A percentile compares a stretch with the other conserved stretches of the same genome.
phyloP scores from a whole-genome alignment of 441 rosid genomes.

The Populus trichocarpa region DNA sequence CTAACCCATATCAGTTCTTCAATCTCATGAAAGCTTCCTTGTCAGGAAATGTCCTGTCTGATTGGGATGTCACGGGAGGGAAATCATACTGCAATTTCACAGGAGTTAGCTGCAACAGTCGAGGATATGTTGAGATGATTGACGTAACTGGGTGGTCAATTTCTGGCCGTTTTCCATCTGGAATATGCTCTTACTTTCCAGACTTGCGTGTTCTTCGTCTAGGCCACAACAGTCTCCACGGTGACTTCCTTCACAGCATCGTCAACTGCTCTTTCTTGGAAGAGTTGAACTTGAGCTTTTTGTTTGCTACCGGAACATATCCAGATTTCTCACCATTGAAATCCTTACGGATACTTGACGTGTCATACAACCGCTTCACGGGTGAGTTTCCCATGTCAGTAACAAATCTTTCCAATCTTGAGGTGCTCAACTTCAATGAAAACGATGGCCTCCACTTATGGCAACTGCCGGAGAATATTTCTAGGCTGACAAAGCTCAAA shows the following conservation, averaged over 20 bases:
- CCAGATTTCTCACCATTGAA: slow-evolving; percentile 75
- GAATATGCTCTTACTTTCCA: slow-evolving; percentile 67
- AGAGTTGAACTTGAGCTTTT: slow-evolving; percentile 52
- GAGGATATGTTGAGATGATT: slow-evolving; percentile 54
- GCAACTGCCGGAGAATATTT: slow-evolving; percentile 65
- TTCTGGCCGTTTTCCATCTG: slow-evolving; percentile 60
- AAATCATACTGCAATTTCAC: slow-evolving; percentile 54
- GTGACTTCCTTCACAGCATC: slow-evolving; percentile 50
- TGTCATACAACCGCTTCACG: slow-evolving; percentile 71
- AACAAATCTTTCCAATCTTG: slow-evolving; percentile 65
- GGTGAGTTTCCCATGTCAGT: slow-evolving; percentile 78
- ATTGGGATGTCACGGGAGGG: slow-evolving; percentile 51
- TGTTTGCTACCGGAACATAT: slow-evolving; percentile 43
- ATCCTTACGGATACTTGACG: slow-evolving; percentile 59
- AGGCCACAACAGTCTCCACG: slow-evolving; percentile 52
- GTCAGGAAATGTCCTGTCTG: slow-evolving; percentile 50
- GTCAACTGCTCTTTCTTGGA: slow-evolving; percentile 68
- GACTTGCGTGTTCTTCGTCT: slow-evolving; percentile 62
- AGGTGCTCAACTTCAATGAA: slow-evolving; percentile 71
- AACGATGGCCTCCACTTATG: slow-evolving; percentile 48
- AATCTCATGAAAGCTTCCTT: slow-evolving; percentile 53
- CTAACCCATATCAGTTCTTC: slow-evolving; percentile 61
- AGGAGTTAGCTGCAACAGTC: slow-evolving; percentile 60
- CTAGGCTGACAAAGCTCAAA: slow-evolving; percentile 58
- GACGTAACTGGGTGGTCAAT: slow-evolving; percentile 59